A percentile compares a stretch with the other conserved stretches of the same genome.
Evolutionary conservation across 2,329 filamentous ascomycete species (phyloP).

Genomic region (Verticillium albo-atrum): DNA sequence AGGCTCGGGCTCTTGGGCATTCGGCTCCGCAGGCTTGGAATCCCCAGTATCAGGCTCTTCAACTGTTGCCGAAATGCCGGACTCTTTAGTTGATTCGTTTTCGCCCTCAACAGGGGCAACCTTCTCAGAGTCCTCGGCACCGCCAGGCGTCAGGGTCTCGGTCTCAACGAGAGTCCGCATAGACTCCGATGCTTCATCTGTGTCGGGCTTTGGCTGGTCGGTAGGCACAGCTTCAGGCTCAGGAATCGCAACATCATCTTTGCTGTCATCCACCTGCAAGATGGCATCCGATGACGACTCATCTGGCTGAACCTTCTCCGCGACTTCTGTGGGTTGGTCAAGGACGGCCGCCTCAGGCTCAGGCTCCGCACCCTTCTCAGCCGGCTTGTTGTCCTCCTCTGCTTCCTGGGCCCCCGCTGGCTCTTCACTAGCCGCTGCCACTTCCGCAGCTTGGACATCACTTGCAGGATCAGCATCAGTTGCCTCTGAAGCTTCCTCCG

Average conservation of each 20-base stretch:
- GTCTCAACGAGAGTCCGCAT: not conserved
- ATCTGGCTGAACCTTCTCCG: not conserved
- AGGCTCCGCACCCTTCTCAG: not conserved
- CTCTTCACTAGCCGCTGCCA: not conserved
- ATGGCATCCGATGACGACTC: not conserved
- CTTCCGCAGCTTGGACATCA: not conserved
- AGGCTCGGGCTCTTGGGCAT: not conserved
- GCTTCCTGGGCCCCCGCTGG: not conserved
- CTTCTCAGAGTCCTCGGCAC: not conserved
- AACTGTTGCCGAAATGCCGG: not conserved
- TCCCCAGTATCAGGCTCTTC: conserved; percentile 3
- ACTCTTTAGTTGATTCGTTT: not conserved
- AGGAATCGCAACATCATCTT: not conserved
- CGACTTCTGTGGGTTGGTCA: not conserved
- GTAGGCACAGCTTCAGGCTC: not conserved
- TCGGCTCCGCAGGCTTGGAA: not conserved
- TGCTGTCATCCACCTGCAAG: not conserved
- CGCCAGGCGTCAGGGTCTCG: not conserved
- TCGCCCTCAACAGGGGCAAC: not conserved
- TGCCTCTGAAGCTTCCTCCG: not conserved
- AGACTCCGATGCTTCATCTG: not conserved
- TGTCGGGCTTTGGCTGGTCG: not conserved
- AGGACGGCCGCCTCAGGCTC: not conserved
- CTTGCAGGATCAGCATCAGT: not conserved
- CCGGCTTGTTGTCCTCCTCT: not conserved